phyloP scores from a whole-genome alignment of 345 rosid species.

The Aquilaria yunnanensis region DNA sequence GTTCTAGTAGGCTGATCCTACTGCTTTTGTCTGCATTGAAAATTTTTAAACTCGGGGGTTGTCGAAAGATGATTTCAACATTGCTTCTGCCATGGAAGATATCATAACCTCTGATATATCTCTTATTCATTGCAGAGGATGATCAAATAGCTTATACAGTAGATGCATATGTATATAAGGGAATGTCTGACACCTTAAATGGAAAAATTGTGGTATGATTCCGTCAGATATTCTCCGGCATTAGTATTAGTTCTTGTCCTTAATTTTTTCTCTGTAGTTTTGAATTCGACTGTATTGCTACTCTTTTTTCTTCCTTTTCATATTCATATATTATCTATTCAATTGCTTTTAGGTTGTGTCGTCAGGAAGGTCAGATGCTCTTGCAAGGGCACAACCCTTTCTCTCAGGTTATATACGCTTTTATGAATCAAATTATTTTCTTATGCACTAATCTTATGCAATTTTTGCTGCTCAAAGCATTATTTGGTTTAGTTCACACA shows the following conservation, averaged over 20 bases:
- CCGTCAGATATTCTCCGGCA: background rate
- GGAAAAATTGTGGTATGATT: conserved; percentile 63
- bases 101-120: background rate
- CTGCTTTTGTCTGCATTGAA: too few species aligned
- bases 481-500: conserved; percentile 9
- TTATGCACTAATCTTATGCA: background rate
- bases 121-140: conserved; percentile 41
- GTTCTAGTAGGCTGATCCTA: too few species aligned
- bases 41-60: too few species aligned
- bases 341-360: conserved; percentile 45
- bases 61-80: too few species aligned
- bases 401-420: conserved; percentile 54
- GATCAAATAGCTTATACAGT: conserved; percentile 38
- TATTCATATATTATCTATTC: conserved; percentile 7
- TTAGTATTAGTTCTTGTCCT: conserved; percentile 5
- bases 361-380: conserved; percentile 74
- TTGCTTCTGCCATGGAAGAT: too few species aligned
- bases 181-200: conserved; percentile 45
- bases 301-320: conserved; percentile 4
- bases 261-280: conserved; percentile 1
- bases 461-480: conserved; percentile 10
- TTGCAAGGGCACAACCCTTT: conserved; percentile 63
- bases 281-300: background rate
- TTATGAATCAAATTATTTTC: conserved; percentile 5
- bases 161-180: conserved; percentile 67